Evolutionary conservation across 1,284 basidiomycete genomes (phyloP).

Genomic region (Irpex sp.): DNA sequence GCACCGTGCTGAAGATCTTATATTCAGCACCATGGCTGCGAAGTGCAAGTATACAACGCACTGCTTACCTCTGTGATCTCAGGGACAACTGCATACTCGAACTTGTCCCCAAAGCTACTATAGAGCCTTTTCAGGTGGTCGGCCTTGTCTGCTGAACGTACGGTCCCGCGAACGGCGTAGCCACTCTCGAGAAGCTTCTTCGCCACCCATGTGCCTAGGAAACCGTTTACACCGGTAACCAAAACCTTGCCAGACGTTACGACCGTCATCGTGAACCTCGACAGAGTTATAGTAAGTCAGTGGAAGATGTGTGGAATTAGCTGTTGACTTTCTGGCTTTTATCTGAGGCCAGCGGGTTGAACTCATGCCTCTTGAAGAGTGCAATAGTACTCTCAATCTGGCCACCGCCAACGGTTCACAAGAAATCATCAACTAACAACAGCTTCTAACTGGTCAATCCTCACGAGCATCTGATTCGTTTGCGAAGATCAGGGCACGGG

Average conservation of each 20-base stretch:
- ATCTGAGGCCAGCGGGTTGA: no score
- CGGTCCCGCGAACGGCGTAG: conserved; percentile 17
- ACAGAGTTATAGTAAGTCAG: not conserved
- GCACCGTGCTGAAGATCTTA: conserved; percentile 21
- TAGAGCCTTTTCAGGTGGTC: conserved; percentile 4
- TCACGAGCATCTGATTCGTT: no score
- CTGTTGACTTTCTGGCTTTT: no score
- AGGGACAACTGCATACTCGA: conserved; percentile 13
- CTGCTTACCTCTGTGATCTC: conserved; percentile 9
- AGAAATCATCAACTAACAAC: no score
- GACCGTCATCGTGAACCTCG: not conserved
- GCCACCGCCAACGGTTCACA: no score
- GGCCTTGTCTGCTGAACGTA: conserved; percentile 11
- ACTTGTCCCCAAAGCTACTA: conserved; percentile 1
- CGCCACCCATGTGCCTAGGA: conserved; percentile 21
- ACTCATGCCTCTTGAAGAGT: no score
- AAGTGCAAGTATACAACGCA: not conserved
- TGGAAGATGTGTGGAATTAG: not conserved
- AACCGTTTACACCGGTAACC: conserved; percentile 20
- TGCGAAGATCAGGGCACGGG: no score
- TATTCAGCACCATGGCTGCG: not conserved
- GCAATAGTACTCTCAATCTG: no score
- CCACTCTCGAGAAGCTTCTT: conserved; percentile 19
- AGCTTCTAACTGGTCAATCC: no score
- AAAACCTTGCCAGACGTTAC: conserved; percentile 17